Evolutionary conservation across 2,329 filamentous ascomycete genomes (phyloP).

Genomic region (Cytospora mali): DNA sequence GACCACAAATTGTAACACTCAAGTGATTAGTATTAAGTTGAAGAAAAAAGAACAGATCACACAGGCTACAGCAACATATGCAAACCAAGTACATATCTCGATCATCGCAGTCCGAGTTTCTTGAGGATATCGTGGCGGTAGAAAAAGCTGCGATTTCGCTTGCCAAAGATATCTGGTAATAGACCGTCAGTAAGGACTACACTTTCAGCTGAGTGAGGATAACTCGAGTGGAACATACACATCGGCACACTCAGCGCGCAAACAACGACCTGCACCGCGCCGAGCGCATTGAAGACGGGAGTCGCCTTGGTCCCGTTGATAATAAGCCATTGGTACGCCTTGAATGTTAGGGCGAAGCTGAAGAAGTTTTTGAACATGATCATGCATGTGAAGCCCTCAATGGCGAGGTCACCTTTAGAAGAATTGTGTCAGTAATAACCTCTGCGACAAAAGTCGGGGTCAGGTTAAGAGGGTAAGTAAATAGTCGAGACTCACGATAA

Average conservation of each 20-base stretch:
- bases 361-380: conserved; percentile 96
- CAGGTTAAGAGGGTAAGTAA: neutral
- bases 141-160: conserved; percentile 75
- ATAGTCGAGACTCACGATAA: conserved; percentile 64
- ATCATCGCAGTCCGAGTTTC: conserved; percentile 42
- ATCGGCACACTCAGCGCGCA: conserved; percentile 75
- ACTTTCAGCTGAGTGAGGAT: neutral
- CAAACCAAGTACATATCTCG: neutral
- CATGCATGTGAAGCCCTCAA: conserved; percentile 88
- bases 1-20: neutral
- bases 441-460: conserved; percentile 10
- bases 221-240: conserved; percentile 60
- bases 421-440: conserved; percentile 24
- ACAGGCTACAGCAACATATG: neutral
- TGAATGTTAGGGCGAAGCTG: conserved; percentile 81
- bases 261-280: conserved; percentile 75
- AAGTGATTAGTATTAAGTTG: neutral
- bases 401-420: conserved; percentile 68
- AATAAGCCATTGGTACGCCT: conserved; percentile 82
- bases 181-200: neutral
- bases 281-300: conserved; percentile 67
- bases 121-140: conserved; percentile 72
- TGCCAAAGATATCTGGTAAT: conserved; percentile 73
- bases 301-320: conserved; percentile 59
- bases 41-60: neutral